Evolutionary conservation across 2,329 filamentous ascomycete genomes (phyloP).

Genomic region (Sporothrix humicola): DNA sequence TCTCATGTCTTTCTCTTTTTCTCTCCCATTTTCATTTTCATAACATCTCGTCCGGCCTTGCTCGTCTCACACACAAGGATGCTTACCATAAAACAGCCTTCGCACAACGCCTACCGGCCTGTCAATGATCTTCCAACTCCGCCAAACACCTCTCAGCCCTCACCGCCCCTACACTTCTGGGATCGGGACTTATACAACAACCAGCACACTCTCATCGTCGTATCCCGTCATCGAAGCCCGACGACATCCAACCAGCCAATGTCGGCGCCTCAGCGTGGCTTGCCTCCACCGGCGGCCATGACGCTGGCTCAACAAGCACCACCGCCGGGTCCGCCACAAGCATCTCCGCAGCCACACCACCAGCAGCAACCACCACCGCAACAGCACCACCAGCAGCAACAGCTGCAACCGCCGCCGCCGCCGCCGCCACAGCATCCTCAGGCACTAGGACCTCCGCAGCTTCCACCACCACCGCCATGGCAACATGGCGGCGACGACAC

Average conservation of each 20-base stretch:
- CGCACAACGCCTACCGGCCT: conserved; percentile 63
- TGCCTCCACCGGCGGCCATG: conserved; percentile 72
- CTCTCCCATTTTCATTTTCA: not conserved
- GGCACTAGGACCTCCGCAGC: conserved; percentile 33
- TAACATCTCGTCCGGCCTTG: conserved; percentile 34
- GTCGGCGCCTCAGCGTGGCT: conserved; percentile 71
- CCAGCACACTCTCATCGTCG: conserved; percentile 47
- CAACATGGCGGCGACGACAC: conserved; percentile 68
- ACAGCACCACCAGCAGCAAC: not conserved
- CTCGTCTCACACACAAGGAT: conserved; percentile 52
- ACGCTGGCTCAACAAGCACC: conserved; percentile 58
- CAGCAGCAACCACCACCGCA: conserved; percentile 30
- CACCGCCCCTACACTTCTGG: conserved; percentile 55
- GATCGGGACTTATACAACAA: conserved; percentile 53
- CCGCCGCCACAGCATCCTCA: not conserved
- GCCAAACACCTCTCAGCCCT: conserved; percentile 60
- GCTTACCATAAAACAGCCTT: conserved; percentile 67
- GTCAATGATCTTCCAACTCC: conserved; percentile 68
- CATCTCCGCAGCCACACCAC: conserved; percentile 36
- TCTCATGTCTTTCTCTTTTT: not conserved
- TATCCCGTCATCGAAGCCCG: conserved; percentile 55
- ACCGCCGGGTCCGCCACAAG: conserved; percentile 44
- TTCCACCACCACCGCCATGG: conserved; percentile 37
- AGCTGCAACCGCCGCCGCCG: not conserved
- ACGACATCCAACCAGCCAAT: conserved; percentile 58